These are phyloP conservation scores for Pulicaria dysenterica DNA, from an alignment of 129 eudicot genomes.

Conservation along the genomic window DNA sequence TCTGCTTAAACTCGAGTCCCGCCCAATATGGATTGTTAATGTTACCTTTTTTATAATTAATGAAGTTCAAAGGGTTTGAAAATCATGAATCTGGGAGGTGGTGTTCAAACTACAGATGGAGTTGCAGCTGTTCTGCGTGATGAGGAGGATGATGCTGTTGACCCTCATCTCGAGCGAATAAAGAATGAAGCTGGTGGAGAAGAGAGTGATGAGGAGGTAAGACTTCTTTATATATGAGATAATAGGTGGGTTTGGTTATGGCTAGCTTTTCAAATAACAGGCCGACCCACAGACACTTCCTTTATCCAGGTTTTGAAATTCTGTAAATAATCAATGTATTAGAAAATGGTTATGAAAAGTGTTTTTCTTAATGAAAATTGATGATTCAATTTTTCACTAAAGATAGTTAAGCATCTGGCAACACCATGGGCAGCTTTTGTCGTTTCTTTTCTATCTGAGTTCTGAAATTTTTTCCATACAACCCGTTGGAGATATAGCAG, in stretches of 20 bases:
- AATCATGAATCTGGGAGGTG: constrained; percentile 81
- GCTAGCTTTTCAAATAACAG: background rate
- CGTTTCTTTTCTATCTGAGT: too few species aligned
- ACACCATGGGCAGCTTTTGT: too few species aligned
- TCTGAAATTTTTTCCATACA: background rate
- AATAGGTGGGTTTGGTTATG: background rate
- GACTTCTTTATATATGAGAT: background rate
- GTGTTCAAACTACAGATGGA: constrained; percentile 56
- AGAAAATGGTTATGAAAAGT: background rate
- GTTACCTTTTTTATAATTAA: background rate
- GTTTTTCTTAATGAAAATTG: too few species aligned
- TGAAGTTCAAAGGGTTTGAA: constrained; percentile 83
- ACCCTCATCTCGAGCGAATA: constrained; percentile 89
- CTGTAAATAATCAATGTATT: too few species aligned
- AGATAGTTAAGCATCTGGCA: too few species aligned
- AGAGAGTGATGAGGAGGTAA: constrained; percentile 93
- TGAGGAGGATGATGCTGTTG: constrained; percentile 78
- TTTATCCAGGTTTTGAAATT: background rate
- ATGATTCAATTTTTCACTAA: too few species aligned
- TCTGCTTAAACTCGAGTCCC: constrained; percentile 11
- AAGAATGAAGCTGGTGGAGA: constrained; percentile 76
- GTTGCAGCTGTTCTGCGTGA: constrained; percentile 69
- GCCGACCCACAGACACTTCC: background rate
- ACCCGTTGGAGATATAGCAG: too few species aligned
- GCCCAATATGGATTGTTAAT: constrained; percentile 1